These are phyloP conservation scores for Gossypium stocksii DNA, from an alignment of 345 rosid species.

Conservation along the genomic window DNA sequence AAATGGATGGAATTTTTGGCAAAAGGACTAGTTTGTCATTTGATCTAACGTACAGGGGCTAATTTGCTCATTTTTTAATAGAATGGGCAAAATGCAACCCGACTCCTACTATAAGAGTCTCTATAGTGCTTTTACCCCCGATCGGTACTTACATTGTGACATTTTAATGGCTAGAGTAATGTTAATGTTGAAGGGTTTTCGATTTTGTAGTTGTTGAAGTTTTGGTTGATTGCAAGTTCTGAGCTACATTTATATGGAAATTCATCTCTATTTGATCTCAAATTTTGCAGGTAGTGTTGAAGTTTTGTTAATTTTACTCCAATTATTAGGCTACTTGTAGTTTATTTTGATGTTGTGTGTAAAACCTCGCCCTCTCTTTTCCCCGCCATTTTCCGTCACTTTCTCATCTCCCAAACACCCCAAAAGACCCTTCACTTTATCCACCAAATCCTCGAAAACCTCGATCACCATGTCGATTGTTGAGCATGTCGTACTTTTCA, in stretches of 20 bases:
- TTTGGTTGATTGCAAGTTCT: not conserved
- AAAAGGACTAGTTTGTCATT: too few relatives aligned
- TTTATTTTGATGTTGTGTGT: constrained; percentile 25
- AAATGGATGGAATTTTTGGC: too few relatives aligned
- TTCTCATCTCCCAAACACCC: constrained; percentile 22
- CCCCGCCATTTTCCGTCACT: constrained; percentile 7
- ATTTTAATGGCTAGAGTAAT: not conserved
- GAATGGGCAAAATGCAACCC: too few relatives aligned
- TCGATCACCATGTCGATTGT: constrained; percentile 37
- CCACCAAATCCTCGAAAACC: constrained; percentile 20
- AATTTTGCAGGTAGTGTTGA: not conserved
- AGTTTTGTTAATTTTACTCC: constrained; percentile 1
- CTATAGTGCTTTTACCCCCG: too few relatives aligned
- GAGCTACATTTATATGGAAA: not conserved
- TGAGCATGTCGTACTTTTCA: constrained; percentile 86
- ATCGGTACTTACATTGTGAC: not conserved
- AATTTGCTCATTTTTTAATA: too few relatives aligned
- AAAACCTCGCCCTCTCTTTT: constrained; percentile 9
- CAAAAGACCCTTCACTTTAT: not conserved
- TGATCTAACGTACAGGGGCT: too few relatives aligned
- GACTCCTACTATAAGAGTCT: too few relatives aligned
- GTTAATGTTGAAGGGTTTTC: not conserved
- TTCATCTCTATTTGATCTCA: not conserved
- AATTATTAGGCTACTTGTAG: not conserved
- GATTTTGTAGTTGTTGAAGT: not conserved